phyloP scores from a whole-genome alignment of 1,284 basidiomycete genomes.

The Cryptococcus amylolentus region DNA sequence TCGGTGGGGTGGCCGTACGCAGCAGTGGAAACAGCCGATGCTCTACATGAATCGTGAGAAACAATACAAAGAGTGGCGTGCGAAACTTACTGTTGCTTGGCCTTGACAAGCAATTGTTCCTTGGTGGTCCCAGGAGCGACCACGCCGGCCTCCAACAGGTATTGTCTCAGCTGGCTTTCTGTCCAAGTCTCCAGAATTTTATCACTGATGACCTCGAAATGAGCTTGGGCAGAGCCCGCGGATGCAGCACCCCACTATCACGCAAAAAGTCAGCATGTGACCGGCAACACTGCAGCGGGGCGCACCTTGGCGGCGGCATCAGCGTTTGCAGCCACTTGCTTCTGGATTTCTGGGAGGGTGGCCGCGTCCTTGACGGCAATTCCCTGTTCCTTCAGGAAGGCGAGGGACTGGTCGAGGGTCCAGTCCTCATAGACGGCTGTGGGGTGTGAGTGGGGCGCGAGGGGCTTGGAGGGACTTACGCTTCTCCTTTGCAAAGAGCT shows the following conservation, averaged over 20 bases:
- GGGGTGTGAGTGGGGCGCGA: conserved; percentile 2
- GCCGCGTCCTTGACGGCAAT: conserved; percentile 59
- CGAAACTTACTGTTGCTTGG: conserved; percentile 59
- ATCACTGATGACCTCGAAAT: conserved; percentile 57
- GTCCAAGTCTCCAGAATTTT: conserved; percentile 62
- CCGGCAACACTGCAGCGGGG: background rate
- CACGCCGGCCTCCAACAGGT: conserved; percentile 80
- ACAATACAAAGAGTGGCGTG: background rate
- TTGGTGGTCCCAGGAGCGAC: conserved; percentile 71
- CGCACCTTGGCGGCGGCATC: conserved; percentile 52
- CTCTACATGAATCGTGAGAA: conserved; percentile 41
- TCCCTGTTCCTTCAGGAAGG: conserved; percentile 70
- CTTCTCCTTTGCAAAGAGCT: conserved; percentile 44
- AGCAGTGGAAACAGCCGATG: conserved; percentile 55
- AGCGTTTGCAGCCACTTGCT: conserved; percentile 55
- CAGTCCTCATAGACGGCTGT: conserved; percentile 60
- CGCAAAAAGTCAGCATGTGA: conserved; percentile 51
- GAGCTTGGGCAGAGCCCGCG: conserved; percentile 68
- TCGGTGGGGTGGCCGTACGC: conserved; percentile 53
- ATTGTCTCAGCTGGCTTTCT: conserved; percentile 72
- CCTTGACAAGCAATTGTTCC: conserved; percentile 73
- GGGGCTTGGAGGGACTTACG: conserved; percentile 25
- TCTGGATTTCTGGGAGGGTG: conserved; percentile 44
- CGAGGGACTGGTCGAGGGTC: conserved; percentile 61
- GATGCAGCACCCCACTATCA: conserved; percentile 45